Conservation (phyloP, 371 early-diverging fungal species). For the Syncephalastrum sp. region DNA sequence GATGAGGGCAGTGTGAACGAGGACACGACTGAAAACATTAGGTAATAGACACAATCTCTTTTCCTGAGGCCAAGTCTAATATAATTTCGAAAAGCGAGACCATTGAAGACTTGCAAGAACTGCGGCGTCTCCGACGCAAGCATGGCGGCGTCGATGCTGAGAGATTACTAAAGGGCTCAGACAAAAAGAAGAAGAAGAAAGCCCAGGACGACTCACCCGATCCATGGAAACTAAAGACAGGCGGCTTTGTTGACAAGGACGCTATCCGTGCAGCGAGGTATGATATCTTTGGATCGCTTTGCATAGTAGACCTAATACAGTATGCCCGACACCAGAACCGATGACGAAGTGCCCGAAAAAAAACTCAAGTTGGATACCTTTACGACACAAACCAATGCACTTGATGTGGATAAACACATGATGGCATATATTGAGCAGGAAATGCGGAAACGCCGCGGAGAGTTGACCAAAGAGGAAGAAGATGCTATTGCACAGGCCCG, state of each 20-base stretch:
- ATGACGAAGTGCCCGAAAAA: slow-evolving; percentile 32
- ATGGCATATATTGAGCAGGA: slow-evolving; percentile 81
- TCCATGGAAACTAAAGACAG: slow-evolving; percentile 56
- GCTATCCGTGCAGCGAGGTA: slow-evolving; percentile 25
- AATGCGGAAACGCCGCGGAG: slow-evolving; percentile 60
- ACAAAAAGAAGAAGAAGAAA: slow-evolving; percentile 52
- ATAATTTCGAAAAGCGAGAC: slow-evolving; percentile 22
- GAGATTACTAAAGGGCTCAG: slow-evolving; percentile 56
- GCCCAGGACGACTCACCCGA: slow-evolving; percentile 29
- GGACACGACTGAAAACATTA: too few species aligned
- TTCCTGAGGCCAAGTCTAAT: too few species aligned
- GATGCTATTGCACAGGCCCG: slow-evolving; percentile 26
- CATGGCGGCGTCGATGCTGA: slow-evolving; percentile 62
- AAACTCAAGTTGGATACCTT: slow-evolving; percentile 66
- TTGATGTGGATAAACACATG: slow-evolving; percentile 90
- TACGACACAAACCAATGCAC: slow-evolving; percentile 77
- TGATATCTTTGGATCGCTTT: neutral
- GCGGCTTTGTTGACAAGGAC: slow-evolving; percentile 52
- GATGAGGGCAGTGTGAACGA: too few species aligned
- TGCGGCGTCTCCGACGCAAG: slow-evolving; percentile 60
- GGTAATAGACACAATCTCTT: too few species aligned
- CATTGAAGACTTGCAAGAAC: slow-evolving; percentile 63
- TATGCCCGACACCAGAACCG: slow-evolving; percentile 15
- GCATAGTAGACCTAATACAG: slow-evolving; percentile 3
- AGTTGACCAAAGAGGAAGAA: slow-evolving; percentile 22